Conservation (phyloP, 192 early-diverging fungal genomes). For the Coemansia sp. region DNA sequence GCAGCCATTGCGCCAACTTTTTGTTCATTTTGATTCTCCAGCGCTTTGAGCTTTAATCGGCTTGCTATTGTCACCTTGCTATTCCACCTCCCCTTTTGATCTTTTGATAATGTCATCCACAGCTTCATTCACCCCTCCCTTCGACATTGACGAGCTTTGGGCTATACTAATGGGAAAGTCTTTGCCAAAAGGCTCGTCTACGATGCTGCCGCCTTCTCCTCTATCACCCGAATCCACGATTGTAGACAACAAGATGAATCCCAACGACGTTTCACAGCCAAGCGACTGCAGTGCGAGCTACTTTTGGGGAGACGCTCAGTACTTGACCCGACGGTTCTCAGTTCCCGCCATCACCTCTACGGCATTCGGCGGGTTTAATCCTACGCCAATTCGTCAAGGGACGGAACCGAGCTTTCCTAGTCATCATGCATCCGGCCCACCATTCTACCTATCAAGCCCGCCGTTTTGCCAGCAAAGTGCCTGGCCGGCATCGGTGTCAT, state of each 20-base stretch:
- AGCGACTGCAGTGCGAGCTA: background rate
- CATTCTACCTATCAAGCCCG: background rate
- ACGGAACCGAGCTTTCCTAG: background rate
- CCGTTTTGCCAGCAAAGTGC: background rate
- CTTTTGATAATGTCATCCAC: background rate
- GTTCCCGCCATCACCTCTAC: background rate
- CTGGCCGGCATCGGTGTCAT: background rate
- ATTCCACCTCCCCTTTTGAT: background rate
- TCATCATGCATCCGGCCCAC: background rate
- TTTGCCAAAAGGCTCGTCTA: background rate
- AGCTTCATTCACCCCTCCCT: background rate
- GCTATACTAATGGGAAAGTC: background rate
- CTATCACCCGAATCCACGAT: background rate
- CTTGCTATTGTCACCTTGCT: background rate
- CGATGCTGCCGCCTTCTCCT: background rate
- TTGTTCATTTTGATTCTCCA: background rate
- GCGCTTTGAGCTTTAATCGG: no score
- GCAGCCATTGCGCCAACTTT: background rate
- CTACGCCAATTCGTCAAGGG: background rate
- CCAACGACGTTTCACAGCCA: background rate
- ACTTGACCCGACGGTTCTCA: background rate
- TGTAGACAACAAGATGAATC: background rate
- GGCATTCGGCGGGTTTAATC: background rate
- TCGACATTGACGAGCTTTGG: constrained; percentile 2
- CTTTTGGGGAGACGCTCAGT: background rate